Percentiles rank a stretch among this genome's conserved stretches.
phyloP scores from a whole-genome alignment of 2,329 filamentous ascomycete genomes.

The Fusarium ramigenum region DNA sequence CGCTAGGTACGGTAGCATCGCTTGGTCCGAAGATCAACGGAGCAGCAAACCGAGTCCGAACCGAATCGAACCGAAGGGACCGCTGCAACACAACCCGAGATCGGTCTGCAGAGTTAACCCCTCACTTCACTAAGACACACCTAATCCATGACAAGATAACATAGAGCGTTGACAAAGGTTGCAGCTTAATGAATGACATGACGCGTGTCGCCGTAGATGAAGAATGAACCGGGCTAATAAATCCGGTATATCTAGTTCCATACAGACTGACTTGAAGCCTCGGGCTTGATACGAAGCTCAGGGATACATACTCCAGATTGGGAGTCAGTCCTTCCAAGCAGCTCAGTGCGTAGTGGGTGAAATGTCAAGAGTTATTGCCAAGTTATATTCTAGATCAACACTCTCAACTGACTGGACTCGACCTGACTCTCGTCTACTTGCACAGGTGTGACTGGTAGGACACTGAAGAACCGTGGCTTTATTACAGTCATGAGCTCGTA shows the following conservation, averaged over 20 bases:
- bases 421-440: accelerated
- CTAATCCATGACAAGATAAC: too few species aligned
- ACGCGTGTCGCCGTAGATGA: neutral
- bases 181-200: too few species aligned
- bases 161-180: neutral
- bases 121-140: neutral
- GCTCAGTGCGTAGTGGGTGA: too few species aligned
- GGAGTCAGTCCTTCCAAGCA: too few species aligned
- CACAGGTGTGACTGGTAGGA: too few species aligned
- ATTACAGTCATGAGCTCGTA: too few species aligned
- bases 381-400: too few species aligned
- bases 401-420: too few species aligned
- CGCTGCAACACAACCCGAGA: neutral
- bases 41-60: conserved; percentile 20
- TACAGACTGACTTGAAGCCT: neutral
- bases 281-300: neutral
- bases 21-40: neutral
- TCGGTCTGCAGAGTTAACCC: neutral
- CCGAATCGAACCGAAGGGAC: conserved; percentile 10
- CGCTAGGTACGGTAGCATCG: neutral
- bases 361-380: too few species aligned
- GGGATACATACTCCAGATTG: neutral
- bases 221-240: neutral
- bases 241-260: neutral
- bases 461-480: too few species aligned